These are phyloP conservation scores for Pachysandra terminalis DNA, from an alignment of 164 flowering plant species.

Conservation along the genomic window DNA sequence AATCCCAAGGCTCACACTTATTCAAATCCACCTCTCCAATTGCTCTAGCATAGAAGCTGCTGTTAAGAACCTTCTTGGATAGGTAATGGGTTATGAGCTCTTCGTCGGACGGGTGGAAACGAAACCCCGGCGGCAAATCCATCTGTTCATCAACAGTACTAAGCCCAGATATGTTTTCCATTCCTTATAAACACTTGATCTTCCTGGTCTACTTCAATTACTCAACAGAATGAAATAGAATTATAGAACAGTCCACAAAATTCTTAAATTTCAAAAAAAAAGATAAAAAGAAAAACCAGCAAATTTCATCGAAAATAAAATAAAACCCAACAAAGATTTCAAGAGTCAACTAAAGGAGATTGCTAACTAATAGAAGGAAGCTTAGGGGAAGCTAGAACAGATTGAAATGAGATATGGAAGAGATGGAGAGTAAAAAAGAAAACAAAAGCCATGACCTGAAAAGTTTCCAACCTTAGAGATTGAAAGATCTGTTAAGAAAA, in stretches of 20 bases:
- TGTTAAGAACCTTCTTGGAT: constrained; percentile 50
- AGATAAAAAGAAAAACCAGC: too few species aligned
- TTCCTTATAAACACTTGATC: constrained; percentile 16
- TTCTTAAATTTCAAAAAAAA: constrained; percentile 2
- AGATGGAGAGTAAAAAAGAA: constrained; percentile 12
- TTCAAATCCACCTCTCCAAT: constrained; percentile 92
- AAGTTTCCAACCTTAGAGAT: constrained; percentile 2
- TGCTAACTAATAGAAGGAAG: not conserved
- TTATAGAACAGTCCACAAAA: not conserved
- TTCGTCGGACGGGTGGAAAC: constrained; percentile 94
- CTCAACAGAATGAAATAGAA: too few species aligned
- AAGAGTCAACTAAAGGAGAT: constrained; percentile 4
- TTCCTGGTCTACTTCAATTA: too few species aligned
- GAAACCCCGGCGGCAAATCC: constrained; percentile 83
- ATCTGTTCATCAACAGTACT: constrained; percentile 49
- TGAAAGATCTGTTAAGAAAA: constrained; percentile 17
- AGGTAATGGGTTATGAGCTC: constrained; percentile 86
- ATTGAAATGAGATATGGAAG: not conserved
- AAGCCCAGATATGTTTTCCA: constrained; percentile 38
- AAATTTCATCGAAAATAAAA: constrained; percentile 5
- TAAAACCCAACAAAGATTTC: constrained; percentile 3
- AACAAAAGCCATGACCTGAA: constrained; percentile 8
- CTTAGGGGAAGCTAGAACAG: constrained; percentile 1
- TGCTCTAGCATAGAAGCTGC: constrained; percentile 54
- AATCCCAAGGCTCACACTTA: constrained; percentile 96